Percentiles rank a stretch among this genome's conserved stretches.
Evolutionary conservation across 2,329 filamentous ascomycete genomes (phyloP).

Genomic region (Calonectria crousiana): DNA sequence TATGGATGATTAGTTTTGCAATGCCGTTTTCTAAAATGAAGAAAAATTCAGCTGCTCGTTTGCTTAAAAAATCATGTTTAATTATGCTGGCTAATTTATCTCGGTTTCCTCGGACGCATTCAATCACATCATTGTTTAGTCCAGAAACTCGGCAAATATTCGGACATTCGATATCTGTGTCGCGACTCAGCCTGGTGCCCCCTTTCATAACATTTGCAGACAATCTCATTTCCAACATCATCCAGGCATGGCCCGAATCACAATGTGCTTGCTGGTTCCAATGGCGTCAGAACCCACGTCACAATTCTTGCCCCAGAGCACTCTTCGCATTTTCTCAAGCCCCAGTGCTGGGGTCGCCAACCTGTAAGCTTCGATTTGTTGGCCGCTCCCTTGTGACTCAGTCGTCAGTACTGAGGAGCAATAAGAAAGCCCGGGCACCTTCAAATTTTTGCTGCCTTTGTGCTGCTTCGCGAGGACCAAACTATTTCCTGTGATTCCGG

Average conservation of each 20-base stretch:
- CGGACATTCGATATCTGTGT: constrained; percentile 36
- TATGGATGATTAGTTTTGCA: constrained; percentile 37
- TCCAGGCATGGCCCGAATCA: constrained; percentile 36
- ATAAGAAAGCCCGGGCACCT: constrained; percentile 33
- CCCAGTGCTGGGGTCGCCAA: constrained; percentile 64
- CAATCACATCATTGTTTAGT: constrained; percentile 41
- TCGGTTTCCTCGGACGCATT: not conserved
- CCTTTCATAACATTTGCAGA: constrained; percentile 29
- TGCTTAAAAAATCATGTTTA: constrained; percentile 14
- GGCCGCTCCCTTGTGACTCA: constrained; percentile 42
- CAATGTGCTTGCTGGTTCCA: constrained; percentile 31
- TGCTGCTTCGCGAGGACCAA: not conserved
- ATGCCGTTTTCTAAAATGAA: constrained; percentile 37
- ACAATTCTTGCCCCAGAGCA: constrained; percentile 36
- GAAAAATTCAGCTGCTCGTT: constrained; percentile 24
- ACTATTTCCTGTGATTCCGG: not conserved
- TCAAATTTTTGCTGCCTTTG: constrained; percentile 9
- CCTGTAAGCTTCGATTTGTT: constrained; percentile 51
- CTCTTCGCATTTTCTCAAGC: constrained; percentile 53
- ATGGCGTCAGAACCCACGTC: constrained; percentile 34
- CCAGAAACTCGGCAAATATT: constrained; percentile 37
- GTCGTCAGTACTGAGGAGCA: constrained; percentile 38
- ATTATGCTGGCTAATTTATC: constrained; percentile 3
- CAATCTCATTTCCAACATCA: constrained; percentile 30
- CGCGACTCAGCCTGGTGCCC: constrained; percentile 29